A percentile compares a stretch with the other conserved stretches of the same genome.
phyloP scores from a whole-genome alignment of 1,139 yeast genomes.

The Sugiyamaella pinicola region DNA sequence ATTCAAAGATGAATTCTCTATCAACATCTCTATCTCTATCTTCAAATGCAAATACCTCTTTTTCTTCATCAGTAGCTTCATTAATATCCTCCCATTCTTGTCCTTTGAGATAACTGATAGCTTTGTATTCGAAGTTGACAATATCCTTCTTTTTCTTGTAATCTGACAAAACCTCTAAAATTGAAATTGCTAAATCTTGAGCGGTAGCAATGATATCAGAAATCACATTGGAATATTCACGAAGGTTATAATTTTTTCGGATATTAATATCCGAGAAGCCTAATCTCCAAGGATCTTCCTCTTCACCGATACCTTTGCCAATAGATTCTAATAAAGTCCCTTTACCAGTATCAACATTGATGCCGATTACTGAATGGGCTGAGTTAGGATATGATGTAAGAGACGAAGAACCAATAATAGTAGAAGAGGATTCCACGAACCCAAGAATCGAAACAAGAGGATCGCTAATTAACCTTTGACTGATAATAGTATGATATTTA shows the following conservation, averaged over 20 bases:
- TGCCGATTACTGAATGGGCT: slow-evolving; percentile 38
- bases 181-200: slow-evolving; percentile 25
- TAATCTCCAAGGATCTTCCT: slow-evolving; percentile 24
- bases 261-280: slow-evolving; percentile 35
- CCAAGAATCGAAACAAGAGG: slow-evolving; percentile 9
- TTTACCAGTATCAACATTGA: slow-evolving; percentile 63
- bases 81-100: slow-evolving; percentile 31
- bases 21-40: slow-evolving; percentile 72
- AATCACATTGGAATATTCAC: slow-evolving; percentile 32
- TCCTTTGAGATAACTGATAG: slow-evolving; percentile 36
- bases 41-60: slow-evolving; percentile 49
- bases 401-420: slow-evolving; percentile 11
- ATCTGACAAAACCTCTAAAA: slow-evolving; percentile 38
- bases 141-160: slow-evolving; percentile 31
- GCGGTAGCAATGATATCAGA: slow-evolving; percentile 27
- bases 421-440: slow-evolving; percentile 14
- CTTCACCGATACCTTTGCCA: slow-evolving; percentile 54
- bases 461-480: slow-evolving; percentile 28
- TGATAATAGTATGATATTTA: slow-evolving; percentile 46
- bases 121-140: slow-evolving; percentile 33
- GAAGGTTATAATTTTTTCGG: slow-evolving; percentile 28
- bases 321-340: slow-evolving; percentile 73
- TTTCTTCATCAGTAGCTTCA: slow-evolving; percentile 23
- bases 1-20: slow-evolving; percentile 53
- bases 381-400: slow-evolving; percentile 9